A percentile compares a stretch with the other conserved stretches of the same genome.
Evolutionary conservation across 139 green algal genomes (phyloP).

Genomic region (Asterochloris sp.): DNA sequence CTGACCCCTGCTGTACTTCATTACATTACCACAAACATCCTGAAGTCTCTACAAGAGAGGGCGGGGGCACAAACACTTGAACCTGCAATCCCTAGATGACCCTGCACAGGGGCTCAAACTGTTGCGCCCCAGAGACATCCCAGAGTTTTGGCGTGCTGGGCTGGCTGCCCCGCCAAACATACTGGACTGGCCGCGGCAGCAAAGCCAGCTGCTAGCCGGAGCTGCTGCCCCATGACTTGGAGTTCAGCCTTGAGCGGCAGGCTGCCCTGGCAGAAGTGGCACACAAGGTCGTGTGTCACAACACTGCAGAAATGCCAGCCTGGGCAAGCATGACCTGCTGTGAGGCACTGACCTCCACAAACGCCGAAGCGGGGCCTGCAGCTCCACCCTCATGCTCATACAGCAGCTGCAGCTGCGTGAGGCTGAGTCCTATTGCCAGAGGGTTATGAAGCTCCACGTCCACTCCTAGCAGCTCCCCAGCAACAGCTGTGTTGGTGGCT

Average conservation of each 20-base stretch:
- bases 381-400: constrained; percentile 50
- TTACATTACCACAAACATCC: not conserved
- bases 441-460: constrained; percentile 77
- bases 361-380: constrained; percentile 12
- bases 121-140: no score
- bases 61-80: not conserved
- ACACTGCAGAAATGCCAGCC: no score
- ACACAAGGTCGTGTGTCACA: no score
- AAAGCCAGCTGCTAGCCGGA: no score
- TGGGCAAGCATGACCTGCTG: no score
- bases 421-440: constrained; percentile 52
- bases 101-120: not conserved
- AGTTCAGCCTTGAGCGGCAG: no score
- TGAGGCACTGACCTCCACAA: not conserved
- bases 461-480: constrained; percentile 70
- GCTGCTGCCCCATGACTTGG: no score
- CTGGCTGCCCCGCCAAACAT: no score
- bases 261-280: no score
- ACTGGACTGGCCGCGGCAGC: no score
- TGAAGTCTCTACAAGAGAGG: not conserved
- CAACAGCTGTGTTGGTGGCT: constrained; percentile 44
- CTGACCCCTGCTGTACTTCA: not conserved
- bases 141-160: no score
- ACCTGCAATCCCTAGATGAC: no score
- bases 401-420: constrained; percentile 58